Evolutionary conservation across 768 basidiomycete species (phyloP), one percentile per base, ranked within the genome.

Genomic region (Punctularia strigosozonata): DNA sequence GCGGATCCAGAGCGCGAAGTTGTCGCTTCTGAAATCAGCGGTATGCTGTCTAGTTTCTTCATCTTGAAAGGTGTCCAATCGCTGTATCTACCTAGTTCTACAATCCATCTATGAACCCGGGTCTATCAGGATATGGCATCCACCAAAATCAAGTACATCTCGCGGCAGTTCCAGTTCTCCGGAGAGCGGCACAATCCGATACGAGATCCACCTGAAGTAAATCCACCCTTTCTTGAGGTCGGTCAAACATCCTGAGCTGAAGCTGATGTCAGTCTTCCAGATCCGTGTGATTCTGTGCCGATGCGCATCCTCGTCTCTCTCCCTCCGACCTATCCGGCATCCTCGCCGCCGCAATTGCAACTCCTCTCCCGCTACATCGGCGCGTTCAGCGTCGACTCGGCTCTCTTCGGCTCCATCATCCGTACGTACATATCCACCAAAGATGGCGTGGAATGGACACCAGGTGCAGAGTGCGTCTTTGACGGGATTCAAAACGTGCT

Each of bases 351-450:
- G 1, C 85, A 88, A 49, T 65, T 91, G 1, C 89, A 90, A 51
- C 74, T 90, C 0, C 71, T 90, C 20, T 89, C 86, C 3, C 76
- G 76, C 18, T 92, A 91, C 57, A 60, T 92, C 34, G 86, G 86
- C 2, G 66, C 82, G 2, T 90, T 79, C 50, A 76, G 80, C 15
- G 79, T 82, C 1, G 78, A 86, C 47, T 62, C 82, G 6, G 55
- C 56, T 13, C 68, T 91, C 14, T 92, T 91, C 51, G 86, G 85
- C 18, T 70, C 71, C 1, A 68, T 89, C 25, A 63, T 90, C 15
- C 72, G 82, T 26, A 90, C 83, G 0, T 92, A 72, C 54, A 87
- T 91, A 39, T 88, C 88, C 3, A n/a, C n/a, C n/a, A 52, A 66
- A 17, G 71, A 68, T 39, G 85, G 81, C 5, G 70, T 86, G n/a